Evolutionary conservation across 2,329 filamentous ascomycete species (phyloP).

Genomic region (Graphilbum fragrans): DNA sequence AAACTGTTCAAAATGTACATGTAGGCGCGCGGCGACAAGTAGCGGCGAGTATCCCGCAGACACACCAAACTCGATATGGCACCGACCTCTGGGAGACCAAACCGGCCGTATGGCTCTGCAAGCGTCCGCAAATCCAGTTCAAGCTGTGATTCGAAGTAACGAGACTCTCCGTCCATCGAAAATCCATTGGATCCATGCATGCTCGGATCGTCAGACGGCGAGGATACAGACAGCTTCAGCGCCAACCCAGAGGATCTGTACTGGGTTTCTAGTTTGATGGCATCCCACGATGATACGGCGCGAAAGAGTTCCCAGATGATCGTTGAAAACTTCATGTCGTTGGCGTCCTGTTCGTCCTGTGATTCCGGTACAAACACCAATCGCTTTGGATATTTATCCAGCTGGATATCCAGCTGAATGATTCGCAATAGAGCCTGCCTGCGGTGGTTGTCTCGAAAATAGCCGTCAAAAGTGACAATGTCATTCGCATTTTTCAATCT

Average conservation of each 20-base stretch:
- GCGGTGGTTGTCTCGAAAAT: slow-evolving; percentile 12
- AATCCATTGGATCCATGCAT: slow-evolving; percentile 5
- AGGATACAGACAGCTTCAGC: slow-evolving; percentile 14
- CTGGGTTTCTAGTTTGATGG: slow-evolving; percentile 2
- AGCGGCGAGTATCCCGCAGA: slow-evolving; percentile 12
- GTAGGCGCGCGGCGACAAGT: slow-evolving; percentile 11
- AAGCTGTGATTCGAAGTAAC: slow-evolving; percentile 6
- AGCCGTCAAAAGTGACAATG: slow-evolving; percentile 11
- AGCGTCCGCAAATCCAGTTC: slow-evolving; percentile 7
- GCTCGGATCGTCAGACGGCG: slow-evolving; percentile 9
- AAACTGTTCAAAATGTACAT: slow-evolving; percentile 12
- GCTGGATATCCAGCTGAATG: slow-evolving; percentile 12
- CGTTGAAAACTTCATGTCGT: slow-evolving; percentile 14
- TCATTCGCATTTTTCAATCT: slow-evolving; percentile 9
- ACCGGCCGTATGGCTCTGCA: slow-evolving; percentile 10
- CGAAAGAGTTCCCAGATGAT: slow-evolving; percentile 14
- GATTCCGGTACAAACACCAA: slow-evolving; percentile 11
- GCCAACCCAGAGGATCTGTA: slow-evolving; percentile 8
- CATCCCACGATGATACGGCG: slow-evolving; percentile 13
- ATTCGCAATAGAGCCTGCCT: slow-evolving; percentile 10
- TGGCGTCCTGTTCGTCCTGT: slow-evolving; percentile 14
- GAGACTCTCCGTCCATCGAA: slow-evolving; percentile 3
- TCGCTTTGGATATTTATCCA: slow-evolving; percentile 11
- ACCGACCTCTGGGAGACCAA: slow-evolving; percentile 12
- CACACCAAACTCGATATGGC: slow-evolving; percentile 10